Percentiles rank a stretch among this genome's conserved stretches.
Evolutionary conservation across 345 rosid genomes (phyloP).

Genomic region (Citropsis articulata): DNA sequence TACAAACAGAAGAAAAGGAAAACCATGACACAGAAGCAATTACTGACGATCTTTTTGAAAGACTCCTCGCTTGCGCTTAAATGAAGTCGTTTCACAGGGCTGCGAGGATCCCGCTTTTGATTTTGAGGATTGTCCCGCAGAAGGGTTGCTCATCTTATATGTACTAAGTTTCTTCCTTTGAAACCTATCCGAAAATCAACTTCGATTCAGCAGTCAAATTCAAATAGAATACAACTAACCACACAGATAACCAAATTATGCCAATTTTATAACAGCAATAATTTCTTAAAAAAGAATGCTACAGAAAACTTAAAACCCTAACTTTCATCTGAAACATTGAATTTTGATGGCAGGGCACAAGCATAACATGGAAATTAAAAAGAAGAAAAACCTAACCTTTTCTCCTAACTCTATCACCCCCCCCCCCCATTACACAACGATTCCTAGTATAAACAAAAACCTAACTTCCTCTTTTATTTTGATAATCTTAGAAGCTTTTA

Average conservation of each 20-base stretch:
- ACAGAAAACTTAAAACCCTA: background rate
- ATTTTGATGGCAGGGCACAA: background rate
- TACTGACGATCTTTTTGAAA: constrained; percentile 84
- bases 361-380: background rate
- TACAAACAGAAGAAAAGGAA: background rate
- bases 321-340: background rate
- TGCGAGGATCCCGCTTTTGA: constrained; percentile 65
- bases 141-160: constrained; percentile 35
- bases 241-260: background rate
- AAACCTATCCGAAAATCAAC: background rate
- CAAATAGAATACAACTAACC: background rate
- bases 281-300: background rate
- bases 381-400: background rate
- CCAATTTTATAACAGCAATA: background rate
- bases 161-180: background rate
- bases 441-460: no score
- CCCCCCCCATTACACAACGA: background rate
- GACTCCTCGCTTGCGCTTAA: constrained; percentile 77
- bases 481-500: no score
- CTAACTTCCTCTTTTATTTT: no score
- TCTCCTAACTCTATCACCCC: background rate
- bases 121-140: constrained; percentile 50
- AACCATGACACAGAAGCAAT: background rate
- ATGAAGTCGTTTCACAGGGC: constrained; percentile 53
- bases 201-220: background rate